Base-by-base conservation (phyloP, 179 eudicot genomes). In the Nepenthes alata region DNA sequence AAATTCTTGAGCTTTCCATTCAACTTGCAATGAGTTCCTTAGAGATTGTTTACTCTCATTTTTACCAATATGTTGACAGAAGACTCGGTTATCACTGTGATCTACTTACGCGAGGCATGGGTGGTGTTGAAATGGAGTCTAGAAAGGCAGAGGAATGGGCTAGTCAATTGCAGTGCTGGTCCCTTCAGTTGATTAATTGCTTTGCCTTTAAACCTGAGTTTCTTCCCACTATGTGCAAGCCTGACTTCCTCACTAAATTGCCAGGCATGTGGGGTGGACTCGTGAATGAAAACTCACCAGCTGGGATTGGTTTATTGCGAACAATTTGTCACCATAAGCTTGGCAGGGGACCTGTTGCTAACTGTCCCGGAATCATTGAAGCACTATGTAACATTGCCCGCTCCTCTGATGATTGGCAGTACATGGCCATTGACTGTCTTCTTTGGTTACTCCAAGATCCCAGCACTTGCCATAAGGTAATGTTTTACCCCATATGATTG, bases 131-230 rank as follows among this genome's bases (percentile, higher is more conserved):
- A 71, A 86, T 86, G 94, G 94, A 86, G 71, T 86, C 94, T 2
- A 81, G 94, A 74, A 86, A 86, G 70, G 85, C 95, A 3, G 95
- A 86, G 69, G 95, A 86, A 72, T 86, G 95, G 95, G 95, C 95
- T 65, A 86, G 95, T 70, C 95, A 86, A 57, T 57, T 86, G 61
- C 95, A 86, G 57, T 86, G 95, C 64, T 86, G 95, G 95, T 84
- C 95, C 37, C 85, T 86, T 65, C 95, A 86, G 70, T 79, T 86
- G 58, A 86, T 86, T 41, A 86, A 86, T 75, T 86, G 95, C 60
- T 86, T 86, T 75, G 89, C 95, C 0, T 86, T 86, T 55, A 86
- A 86, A 66, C 78, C 89, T 0, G 95, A 86, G 68, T 86, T 84
- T 66, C 87, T 86, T 64, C 59, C 87, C 13, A 71, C 82, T 36